phyloP scores from a whole-genome alignment of 1,284 basidiomycete genomes.

The Agaricales sp. region DNA sequence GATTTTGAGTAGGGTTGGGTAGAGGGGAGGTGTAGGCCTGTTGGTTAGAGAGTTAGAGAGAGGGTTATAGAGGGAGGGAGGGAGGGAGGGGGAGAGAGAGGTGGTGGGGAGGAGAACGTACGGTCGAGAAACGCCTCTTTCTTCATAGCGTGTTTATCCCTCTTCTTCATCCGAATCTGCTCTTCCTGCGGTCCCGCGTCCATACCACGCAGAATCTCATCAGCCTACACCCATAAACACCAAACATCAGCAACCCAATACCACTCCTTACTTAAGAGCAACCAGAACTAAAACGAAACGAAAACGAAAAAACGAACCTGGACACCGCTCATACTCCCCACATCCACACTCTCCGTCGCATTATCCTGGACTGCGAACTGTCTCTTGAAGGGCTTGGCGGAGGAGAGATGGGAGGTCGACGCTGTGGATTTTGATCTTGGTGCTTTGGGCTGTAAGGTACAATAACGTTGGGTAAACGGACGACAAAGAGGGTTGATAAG shows the following conservation, averaged over 20 bases:
- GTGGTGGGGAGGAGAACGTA: slow-evolving; percentile 19
- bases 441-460: slow-evolving; percentile 43
- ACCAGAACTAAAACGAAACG: too few relatives aligned
- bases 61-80: not conserved
- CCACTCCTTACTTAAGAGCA: too few relatives aligned
- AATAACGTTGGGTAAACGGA: too few relatives aligned
- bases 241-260: too few relatives aligned
- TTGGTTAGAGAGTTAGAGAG: slow-evolving; percentile 5
- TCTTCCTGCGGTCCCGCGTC: slow-evolving; percentile 15
- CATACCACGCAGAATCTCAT: slow-evolving; percentile 30
- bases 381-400: slow-evolving; percentile 39
- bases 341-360: slow-evolving; percentile 31
- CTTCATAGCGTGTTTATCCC: slow-evolving; percentile 57
- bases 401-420: slow-evolving; percentile 33
- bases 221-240: too few relatives aligned
- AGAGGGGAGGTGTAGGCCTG: slow-evolving; percentile 42
- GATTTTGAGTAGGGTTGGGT: slow-evolving; percentile 62
- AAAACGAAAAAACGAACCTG: too few relatives aligned
- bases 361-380: slow-evolving; percentile 38
- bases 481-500: too few relatives aligned
- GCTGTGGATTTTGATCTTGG: slow-evolving; percentile 23
- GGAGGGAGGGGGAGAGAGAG: not conserved
- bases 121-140: slow-evolving; percentile 61
- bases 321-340: too few relatives aligned
- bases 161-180: slow-evolving; percentile 40